Evolutionary conservation across 2,329 filamentous ascomycete species (phyloP).

Genomic region (Lecanosticta acicola): DNA sequence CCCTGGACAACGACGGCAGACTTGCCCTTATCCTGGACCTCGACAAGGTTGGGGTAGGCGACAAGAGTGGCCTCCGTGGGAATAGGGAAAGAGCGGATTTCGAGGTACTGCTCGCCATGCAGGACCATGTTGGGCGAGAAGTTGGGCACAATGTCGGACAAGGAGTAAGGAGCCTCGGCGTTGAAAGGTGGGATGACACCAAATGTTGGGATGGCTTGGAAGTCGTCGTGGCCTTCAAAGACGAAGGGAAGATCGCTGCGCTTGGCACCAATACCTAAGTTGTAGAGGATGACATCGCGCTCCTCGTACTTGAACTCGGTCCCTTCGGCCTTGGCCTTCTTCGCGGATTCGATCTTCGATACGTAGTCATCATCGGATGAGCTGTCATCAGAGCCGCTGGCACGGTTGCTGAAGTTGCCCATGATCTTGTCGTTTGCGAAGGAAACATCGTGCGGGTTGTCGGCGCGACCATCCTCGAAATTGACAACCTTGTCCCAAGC

Average conservation of each 20-base stretch:
- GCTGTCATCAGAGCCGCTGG: conserved; percentile 52
- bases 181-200: conserved; percentile 94
- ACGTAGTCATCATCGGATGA: conserved; percentile 45
- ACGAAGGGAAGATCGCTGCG: conserved; percentile 79
- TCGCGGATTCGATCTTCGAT: conserved; percentile 67
- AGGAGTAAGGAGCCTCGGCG: conserved; percentile 70
- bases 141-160: conserved; percentile 83
- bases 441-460: conserved; percentile 74
- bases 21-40: conserved; percentile 92
- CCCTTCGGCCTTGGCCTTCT: conserved; percentile 64
- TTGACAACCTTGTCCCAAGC: conserved; percentile 73
- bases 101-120: conserved; percentile 97
- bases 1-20: conserved; percentile 78
- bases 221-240: conserved; percentile 85
- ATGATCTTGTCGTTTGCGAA: conserved; percentile 74
- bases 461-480: conserved; percentile 82
- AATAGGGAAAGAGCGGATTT: conserved; percentile 86
- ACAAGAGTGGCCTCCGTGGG: conserved; percentile 74
- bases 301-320: conserved; percentile 80
- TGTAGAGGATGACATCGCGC: conserved; percentile 88
- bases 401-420: conserved; percentile 79
- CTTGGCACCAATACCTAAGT: conserved; percentile 88
- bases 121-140: conserved; percentile 98
- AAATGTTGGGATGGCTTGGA: conserved; percentile 91
- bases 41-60: conserved; percentile 74